Evolutionary conservation across 2,329 filamentous ascomycete species (phyloP), one percentile per base, ranked within the genome.

Genomic region (Colletotrichum navitas): DNA sequence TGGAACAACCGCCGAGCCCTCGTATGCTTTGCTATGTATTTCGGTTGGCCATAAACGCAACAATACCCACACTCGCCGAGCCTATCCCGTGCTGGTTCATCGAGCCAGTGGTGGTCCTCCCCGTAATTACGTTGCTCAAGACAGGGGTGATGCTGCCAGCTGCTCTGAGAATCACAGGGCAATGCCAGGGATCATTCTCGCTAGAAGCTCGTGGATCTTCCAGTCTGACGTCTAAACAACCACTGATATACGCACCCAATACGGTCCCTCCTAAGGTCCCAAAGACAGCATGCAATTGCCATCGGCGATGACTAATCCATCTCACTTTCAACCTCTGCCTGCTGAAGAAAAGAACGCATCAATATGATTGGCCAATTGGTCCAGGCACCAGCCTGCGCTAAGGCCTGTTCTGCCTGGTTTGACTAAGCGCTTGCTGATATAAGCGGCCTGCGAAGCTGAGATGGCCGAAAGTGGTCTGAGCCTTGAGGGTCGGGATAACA

Each of bases 381-480:
- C 41, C 47, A 70, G 56, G 67, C 67, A 70, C 45, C 67, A 55
- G 49, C 41, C 56, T 51, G 67, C 55, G 32, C 41, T 8, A 1
- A 51, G 32, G 21, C 24, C 4, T 29, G 29, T 29, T 29, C 29
- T 10, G 1, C 2, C 12, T 26, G 18, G 11, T 55, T 70, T 45
- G 55, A 66, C 41, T 43, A 43, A 43, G 41, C 41, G 21, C 16
- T 43, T 43, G 41, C 41, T 43, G 41, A 43, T 43, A 43, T 43
- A 43, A 43, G 39, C 39, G 1, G 16, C 5, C 41, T 43, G 18
- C 41, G 4, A 7, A 3, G 3, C 36, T 16, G 12, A 14, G 10
- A 41, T 54, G 52, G 21, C 2, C 24, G 7, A n/a, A 11, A 14
- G 11, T 63, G 59, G 60, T 54, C 61, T 29, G 34, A 62, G 45